Conservation (phyloP, 2,329 filamentous ascomycete genomes). For the Trichoderma koningii region DNA sequence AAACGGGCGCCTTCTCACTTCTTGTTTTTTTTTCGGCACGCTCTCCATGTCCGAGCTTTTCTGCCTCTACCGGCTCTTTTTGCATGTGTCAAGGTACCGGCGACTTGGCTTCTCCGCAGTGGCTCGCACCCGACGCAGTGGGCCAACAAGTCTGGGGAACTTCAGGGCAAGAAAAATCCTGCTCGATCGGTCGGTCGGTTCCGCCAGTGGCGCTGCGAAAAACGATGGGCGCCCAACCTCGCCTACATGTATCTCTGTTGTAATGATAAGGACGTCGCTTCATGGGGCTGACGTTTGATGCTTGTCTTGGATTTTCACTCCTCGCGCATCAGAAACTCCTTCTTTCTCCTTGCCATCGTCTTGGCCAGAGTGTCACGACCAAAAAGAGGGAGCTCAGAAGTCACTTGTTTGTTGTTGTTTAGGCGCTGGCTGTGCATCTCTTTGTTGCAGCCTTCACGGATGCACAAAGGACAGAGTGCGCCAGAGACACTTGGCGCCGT, state of each 20-base stretch:
- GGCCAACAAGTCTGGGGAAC: slow-evolving; percentile 4
- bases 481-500: slow-evolving; percentile 2
- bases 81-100: slow-evolving; percentile 9
- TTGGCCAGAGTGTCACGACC: neutral
- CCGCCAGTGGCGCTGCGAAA: too few species aligned
- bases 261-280: too few species aligned
- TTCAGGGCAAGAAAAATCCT: too few species aligned
- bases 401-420: slow-evolving; percentile 11
- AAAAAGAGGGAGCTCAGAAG: neutral
- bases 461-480: slow-evolving; percentile 11
- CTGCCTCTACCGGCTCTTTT: too few species aligned
- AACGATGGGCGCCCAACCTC: neutral
- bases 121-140: neutral
- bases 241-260: too few species aligned
- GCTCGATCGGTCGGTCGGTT: too few species aligned
- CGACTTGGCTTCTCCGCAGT: neutral
- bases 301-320: neutral
- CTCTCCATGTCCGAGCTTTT: neutral
- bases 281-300: neutral
- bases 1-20: too few species aligned
- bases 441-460: slow-evolving; percentile 5
- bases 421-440: slow-evolving; percentile 12
- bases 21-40: too few species aligned
- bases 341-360: too few species aligned
- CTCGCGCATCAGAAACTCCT: neutral